Percentiles rank a stretch among this genome's conserved stretches.
phyloP scores from a whole-genome alignment of 2,329 filamentous ascomycete genomes.

The Aspergillus flavus region DNA sequence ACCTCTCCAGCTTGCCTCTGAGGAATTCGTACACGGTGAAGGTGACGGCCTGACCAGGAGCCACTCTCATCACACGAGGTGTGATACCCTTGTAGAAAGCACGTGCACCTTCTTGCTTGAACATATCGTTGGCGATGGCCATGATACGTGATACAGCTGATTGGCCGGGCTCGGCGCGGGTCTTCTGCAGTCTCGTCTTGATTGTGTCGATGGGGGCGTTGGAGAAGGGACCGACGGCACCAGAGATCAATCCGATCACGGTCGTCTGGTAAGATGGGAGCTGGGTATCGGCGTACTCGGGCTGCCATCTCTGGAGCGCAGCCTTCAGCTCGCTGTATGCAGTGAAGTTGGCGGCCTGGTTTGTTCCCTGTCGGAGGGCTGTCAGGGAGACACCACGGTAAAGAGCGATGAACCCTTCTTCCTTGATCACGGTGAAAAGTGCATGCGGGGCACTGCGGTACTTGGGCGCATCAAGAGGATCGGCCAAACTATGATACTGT shows the following conservation, averaged over 20 bases:
- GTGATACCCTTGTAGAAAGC: slow-evolving; percentile 99
- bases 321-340: slow-evolving; percentile 94
- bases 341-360: slow-evolving; percentile 98
- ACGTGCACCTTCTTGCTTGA: slow-evolving; percentile 88
- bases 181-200: slow-evolving; percentile 94
- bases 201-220: slow-evolving; percentile 99
- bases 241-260: slow-evolving; percentile 83
- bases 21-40: slow-evolving; percentile 77
- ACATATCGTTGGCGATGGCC: slow-evolving; percentile 79
- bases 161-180: slow-evolving; percentile 77
- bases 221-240: slow-evolving; percentile 92
- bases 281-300: slow-evolving; percentile 63
- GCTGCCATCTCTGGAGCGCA: slow-evolving; percentile 71
- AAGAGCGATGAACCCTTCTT: slow-evolving; percentile 84
- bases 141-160: slow-evolving; percentile 78
- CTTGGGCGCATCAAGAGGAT: slow-evolving; percentile 93
- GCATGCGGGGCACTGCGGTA: slow-evolving; percentile 90
- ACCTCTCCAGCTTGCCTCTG: slow-evolving; percentile 71
- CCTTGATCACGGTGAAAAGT: slow-evolving; percentile 83
- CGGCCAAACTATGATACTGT: slow-evolving; percentile 96
- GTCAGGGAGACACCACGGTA: slow-evolving; percentile 95
- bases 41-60: slow-evolving; percentile 84
- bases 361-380: slow-evolving; percentile 89
- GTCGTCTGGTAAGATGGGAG: slow-evolving; percentile 90
- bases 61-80: slow-evolving; percentile 94